These are phyloP conservation scores for Globisporangium nunn DNA, from an alignment of 352 stramenopile genomes.

Conservation along the genomic window DNA sequence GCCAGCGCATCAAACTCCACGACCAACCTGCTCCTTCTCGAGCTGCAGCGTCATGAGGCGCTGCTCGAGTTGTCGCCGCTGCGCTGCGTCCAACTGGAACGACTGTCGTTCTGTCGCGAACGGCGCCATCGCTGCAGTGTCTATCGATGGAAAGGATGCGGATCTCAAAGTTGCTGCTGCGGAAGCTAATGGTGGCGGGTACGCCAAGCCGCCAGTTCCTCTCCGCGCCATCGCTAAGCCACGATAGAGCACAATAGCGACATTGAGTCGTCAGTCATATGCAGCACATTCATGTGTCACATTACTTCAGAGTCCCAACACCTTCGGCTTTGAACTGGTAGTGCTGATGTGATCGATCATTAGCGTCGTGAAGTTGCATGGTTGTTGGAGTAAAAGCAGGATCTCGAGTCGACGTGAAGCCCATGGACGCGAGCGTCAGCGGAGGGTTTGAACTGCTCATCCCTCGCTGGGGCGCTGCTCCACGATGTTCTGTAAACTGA, in stretches of 20 bases:
- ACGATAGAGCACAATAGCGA: neutral
- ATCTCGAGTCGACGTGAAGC: constrained; percentile 1
- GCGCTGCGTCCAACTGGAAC: constrained; percentile 27
- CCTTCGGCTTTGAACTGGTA: constrained; percentile 21
- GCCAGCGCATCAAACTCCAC: neutral
- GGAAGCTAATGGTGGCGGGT: neutral
- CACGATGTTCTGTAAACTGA: neutral
- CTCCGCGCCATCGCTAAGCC: constrained; percentile 11
- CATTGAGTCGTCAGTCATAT: neutral
- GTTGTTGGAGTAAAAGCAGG: neutral
- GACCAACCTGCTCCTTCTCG: constrained; percentile 35
- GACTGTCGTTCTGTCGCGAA: constrained; percentile 41
- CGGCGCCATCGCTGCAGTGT: constrained; percentile 10
- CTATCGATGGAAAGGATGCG: constrained; percentile 7
- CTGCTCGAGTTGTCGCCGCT: constrained; percentile 36
- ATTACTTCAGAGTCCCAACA: neutral
- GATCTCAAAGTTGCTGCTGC: neutral
- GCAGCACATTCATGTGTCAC: too few species aligned
- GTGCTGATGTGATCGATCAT: neutral
- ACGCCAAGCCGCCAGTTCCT: constrained; percentile 4
- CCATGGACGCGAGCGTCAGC: constrained; percentile 9
- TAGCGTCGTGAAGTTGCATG: neutral
- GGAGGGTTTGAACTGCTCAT: neutral
- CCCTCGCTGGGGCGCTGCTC: neutral
- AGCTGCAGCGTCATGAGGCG: constrained; percentile 34